Conservation (phyloP, 257 asterid genomes). For the Capsicum rhomboideum region DNA sequence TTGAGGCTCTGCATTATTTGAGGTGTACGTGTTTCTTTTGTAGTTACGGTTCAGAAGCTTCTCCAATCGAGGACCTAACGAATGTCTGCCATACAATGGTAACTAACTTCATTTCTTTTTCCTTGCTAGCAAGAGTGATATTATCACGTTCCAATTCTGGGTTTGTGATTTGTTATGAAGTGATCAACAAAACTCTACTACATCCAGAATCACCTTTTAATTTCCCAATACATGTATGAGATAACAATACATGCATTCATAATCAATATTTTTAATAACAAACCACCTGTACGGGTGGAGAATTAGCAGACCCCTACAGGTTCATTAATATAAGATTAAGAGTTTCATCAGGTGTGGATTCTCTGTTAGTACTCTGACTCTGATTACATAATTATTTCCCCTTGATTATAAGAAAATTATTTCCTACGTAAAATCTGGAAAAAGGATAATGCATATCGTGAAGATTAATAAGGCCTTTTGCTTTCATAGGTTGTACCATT, state of each 20-base stretch:
- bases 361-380: neutral
- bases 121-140: neutral
- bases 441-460: neutral
- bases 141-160: neutral
- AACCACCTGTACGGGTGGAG: neutral
- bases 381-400: neutral
- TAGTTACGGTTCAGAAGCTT: conserved; percentile 84
- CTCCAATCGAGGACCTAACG: conserved; percentile 57
- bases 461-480: neutral
- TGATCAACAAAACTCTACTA: neutral
- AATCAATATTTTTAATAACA: neutral
- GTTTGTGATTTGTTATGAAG: neutral
- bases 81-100: conserved; percentile 74
- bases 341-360: neutral
- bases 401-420: neutral
- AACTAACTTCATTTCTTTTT: conserved; percentile 12
- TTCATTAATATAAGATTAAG: neutral
- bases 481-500: neutral
- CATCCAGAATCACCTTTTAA: neutral
- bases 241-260: neutral
- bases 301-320: neutral
- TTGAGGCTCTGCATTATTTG: neutral
- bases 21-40: conserved; percentile 9
- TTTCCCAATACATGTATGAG: neutral
- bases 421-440: neutral